phyloP scores from a whole-genome alignment of 2,329 filamentous ascomycete genomes.

The Leptographium procerum region DNA sequence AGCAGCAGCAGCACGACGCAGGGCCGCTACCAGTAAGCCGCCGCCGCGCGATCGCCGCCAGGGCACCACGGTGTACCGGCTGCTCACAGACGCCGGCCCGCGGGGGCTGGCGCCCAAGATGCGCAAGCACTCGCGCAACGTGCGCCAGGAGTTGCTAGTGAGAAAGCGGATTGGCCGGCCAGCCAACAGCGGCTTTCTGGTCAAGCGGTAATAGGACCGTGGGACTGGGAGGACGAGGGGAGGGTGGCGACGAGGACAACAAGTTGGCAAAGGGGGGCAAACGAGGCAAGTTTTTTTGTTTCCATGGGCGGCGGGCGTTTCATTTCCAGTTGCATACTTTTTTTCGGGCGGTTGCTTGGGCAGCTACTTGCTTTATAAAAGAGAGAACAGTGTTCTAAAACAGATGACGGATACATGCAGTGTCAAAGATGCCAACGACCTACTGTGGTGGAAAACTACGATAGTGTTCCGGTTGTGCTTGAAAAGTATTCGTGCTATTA shows the following conservation, averaged over 20 bases:
- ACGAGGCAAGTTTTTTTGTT: not conserved
- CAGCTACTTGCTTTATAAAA: no score
- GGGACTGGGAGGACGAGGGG: not conserved
- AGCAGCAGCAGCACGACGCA: conserved; percentile 21
- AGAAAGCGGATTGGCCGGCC: conserved; percentile 27
- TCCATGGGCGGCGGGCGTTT: not conserved
- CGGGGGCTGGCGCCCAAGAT: conserved; percentile 35
- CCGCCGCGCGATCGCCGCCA: conserved; percentile 34
- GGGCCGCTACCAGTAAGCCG: conserved; percentile 9
- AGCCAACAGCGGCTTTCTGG: conserved; percentile 34
- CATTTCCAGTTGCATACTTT: not conserved
- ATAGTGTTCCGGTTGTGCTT: not conserved
- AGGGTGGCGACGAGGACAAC: not conserved
- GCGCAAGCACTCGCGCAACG: conserved; percentile 28
- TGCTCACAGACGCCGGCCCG: conserved; percentile 32
- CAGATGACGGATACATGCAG: not conserved
- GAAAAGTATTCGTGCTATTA: not conserved
- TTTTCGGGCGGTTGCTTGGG: not conserved
- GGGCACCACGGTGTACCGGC: conserved; percentile 43
- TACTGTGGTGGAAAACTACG: no score
- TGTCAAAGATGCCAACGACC: not conserved
- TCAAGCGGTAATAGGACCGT: conserved; percentile 15
- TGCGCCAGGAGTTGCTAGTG: conserved; percentile 33
- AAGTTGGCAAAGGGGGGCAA: not conserved
- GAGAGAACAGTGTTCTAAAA: not conserved